A percentile compares a stretch with the other conserved stretches of the same genome.
Conservation (phyloP, 768 basidiomycete genomes). For the Suillus alpinus region DNA sequence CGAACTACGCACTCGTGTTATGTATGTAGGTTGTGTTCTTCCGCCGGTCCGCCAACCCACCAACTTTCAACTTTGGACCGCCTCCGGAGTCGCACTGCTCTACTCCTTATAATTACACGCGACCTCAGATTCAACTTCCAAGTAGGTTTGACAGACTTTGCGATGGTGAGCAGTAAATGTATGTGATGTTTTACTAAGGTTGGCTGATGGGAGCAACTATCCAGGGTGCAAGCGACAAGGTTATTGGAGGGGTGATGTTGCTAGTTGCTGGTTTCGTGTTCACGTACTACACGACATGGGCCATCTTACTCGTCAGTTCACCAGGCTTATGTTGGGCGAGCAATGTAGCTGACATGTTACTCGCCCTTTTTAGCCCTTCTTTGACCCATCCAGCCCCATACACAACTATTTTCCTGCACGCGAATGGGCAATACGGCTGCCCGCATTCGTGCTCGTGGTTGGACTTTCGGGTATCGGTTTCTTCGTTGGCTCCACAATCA, state of each 20-base stretch:
- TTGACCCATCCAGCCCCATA: slow-evolving; percentile 69
- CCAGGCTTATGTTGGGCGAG: not conserved
- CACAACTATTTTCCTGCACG: slow-evolving; percentile 81
- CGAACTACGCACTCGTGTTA: not conserved
- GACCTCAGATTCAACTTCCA: slow-evolving; percentile 1
- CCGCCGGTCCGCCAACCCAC: not conserved
- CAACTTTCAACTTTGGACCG: slow-evolving; percentile 16
- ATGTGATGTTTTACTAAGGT: slow-evolving; percentile 6
- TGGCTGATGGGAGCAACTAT: not conserved
- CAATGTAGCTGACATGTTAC: not conserved
- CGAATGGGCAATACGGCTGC: slow-evolving; percentile 90
- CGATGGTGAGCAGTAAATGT: slow-evolving; percentile 21
- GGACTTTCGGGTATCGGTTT: slow-evolving; percentile 78
- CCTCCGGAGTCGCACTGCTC: not conserved
- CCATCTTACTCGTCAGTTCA: slow-evolving; percentile 72
- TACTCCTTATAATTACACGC: not conserved
- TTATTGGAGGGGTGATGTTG: slow-evolving; percentile 77
- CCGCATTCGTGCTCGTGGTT: slow-evolving; percentile 76
- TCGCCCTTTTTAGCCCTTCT: slow-evolving; percentile 63
- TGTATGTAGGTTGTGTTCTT: not conserved
- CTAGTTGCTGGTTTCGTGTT: slow-evolving; percentile 74
- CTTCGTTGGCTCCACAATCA: slow-evolving; percentile 75
- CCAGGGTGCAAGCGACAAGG: slow-evolving; percentile 79
- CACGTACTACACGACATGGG: slow-evolving; percentile 90
- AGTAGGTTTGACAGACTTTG: slow-evolving; percentile 1